phyloP scores from a whole-genome alignment of 2,329 filamentous ascomycete genomes.

The Exophiala viscosa region DNA sequence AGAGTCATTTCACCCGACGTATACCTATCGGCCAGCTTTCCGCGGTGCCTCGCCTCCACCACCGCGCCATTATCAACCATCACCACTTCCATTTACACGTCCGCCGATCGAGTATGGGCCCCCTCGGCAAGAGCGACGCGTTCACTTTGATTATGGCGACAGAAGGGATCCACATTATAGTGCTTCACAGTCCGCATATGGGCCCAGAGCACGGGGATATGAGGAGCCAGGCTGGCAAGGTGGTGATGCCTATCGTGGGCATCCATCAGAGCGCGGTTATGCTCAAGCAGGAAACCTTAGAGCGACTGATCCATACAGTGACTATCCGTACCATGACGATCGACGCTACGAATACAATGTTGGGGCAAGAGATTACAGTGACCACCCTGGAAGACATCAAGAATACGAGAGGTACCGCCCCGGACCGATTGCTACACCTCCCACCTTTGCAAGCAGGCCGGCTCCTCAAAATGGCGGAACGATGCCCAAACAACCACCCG shows the following conservation, averaged over 20 bases:
- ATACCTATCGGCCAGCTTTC: conserved; percentile 1
- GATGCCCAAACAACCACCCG: neutral
- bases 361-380: conserved; percentile 4
- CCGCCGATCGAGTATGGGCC: neutral
- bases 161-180: neutral
- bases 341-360: conserved; percentile 12
- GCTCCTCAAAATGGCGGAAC: neutral
- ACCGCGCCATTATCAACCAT: conserved; percentile 3
- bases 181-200: no score
- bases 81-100: conserved; percentile 1
- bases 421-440: neutral
- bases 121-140: conserved; percentile 8
- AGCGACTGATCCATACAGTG: conserved; percentile 6
- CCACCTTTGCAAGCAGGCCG: neutral
- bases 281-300: neutral
- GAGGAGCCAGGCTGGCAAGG: conserved; percentile 2
- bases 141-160: conserved; percentile 23
- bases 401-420: conserved; percentile 2
- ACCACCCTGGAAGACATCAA: conserved; percentile 5
- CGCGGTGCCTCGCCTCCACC: neutral
- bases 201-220: no score
- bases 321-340: conserved; percentile 8
- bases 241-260: neutral
- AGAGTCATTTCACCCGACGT: conserved; percentile 1
- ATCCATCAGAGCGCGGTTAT: neutral